Base-by-base conservation (phyloP, 148 eudicot species). In the Rhododendron williamsianum region DNA sequence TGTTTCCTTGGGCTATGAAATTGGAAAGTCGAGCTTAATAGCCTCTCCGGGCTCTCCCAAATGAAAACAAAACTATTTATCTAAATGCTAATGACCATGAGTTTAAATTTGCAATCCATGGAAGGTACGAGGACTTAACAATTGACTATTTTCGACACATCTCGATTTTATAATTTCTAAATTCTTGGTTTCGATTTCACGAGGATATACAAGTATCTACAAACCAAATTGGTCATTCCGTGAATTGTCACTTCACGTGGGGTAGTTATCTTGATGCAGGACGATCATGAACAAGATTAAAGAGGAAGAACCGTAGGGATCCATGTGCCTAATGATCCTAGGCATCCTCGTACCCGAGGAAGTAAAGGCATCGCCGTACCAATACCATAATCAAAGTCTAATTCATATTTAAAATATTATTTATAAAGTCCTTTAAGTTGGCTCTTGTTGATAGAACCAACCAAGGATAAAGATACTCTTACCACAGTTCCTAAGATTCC, bases 11-110 rank as follows among this genome's bases (percentile, higher is more conserved):
- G 33, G 2, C 27, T 25, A 67, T 9, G 33, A 67, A n/a, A 67
- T 25, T 16, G 33, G 73, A 10, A n/a, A 67, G 33, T 25, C 4
- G 35, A 67, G 73, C 73, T 67, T 67, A 67, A 65, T 2, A 9
- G 73, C 73, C 73, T 67, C 73, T 67, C 73, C 73, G 3, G 73
- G 35, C 73, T 67, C 73, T 67, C 73, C 73, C 73, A 67, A n/a
- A 25, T 10, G 15, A 25, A 10, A 67, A 11, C 35, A 67, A 1
- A 67, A 25, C 73, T 67, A 1, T 9, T 67, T 67, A 67, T 67
- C 33, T n/a, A 23, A 63, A 65, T n/a, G 71, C 71, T n/a, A 65
- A 25, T 65, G 16, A 54, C n/a, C 9, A 58, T 19, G 73, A 65
- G 10, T 25, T 25, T 67, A 10, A 25, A 25, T 67, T 27, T 67